Conservation (phyloP, 352 stramenopile genomes). For the Globisporangium polare region DNA sequence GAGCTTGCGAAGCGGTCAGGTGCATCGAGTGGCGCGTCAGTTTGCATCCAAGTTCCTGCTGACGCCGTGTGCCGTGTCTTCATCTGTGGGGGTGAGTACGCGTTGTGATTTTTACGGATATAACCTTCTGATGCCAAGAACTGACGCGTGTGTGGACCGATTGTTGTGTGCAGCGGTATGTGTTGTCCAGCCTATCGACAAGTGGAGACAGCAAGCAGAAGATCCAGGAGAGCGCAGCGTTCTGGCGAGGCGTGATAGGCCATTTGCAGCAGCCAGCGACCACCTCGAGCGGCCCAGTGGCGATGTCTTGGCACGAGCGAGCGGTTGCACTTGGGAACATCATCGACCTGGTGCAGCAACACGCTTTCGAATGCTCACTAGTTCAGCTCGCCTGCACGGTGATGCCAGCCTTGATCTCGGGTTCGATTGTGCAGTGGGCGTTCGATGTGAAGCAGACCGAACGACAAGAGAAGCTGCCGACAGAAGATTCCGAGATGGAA, state of each 20-base stretch:
- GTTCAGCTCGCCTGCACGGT: conserved; percentile 18
- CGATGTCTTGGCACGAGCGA: conserved; percentile 28
- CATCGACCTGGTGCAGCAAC: conserved; percentile 26
- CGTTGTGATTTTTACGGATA: not conserved
- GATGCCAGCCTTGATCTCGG: conserved; percentile 25
- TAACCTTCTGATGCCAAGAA: not conserved
- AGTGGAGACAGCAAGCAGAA: not conserved
- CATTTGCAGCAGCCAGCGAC: conserved; percentile 9
- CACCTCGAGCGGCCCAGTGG: not conserved
- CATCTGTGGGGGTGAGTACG: conserved; percentile 16
- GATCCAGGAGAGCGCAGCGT: not conserved
- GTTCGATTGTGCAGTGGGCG: conserved; percentile 32
- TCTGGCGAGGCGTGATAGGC: conserved; percentile 16
- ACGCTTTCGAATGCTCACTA: conserved; percentile 24
- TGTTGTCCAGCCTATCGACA: conserved; percentile 1
- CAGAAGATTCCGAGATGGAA: conserved; percentile 31
- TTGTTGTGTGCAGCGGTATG: conserved; percentile 7
- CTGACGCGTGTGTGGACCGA: not conserved
- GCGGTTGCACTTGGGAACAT: conserved; percentile 31
- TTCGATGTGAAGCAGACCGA: conserved; percentile 29
- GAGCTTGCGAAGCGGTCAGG: conserved; percentile 2
- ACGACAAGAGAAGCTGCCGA: not conserved
- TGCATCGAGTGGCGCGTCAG: conserved; percentile 7
- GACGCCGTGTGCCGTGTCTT: conserved; percentile 21
- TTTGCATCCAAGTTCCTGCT: conserved; percentile 32